These are phyloP conservation scores for Kernera saxatilis DNA, from an alignment of 345 rosid species.

Conservation along the genomic window DNA sequence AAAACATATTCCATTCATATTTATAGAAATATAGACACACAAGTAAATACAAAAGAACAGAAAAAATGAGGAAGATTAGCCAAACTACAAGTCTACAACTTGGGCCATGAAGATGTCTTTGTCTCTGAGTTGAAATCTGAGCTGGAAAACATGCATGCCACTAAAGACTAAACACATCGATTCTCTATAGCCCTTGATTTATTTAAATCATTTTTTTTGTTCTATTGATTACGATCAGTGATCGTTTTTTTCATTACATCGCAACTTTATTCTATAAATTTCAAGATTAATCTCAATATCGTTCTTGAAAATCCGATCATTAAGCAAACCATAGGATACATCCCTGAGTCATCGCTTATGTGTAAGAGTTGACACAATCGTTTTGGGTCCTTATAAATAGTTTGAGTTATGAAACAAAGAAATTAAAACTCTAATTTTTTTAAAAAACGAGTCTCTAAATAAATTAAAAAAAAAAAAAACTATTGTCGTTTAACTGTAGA, in stretches of 20 bases:
- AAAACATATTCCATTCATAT: slow-evolving; percentile 19
- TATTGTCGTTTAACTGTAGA: too few relatives aligned
- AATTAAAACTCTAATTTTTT: too few relatives aligned
- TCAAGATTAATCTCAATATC: background rate
- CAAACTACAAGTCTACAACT: slow-evolving; percentile 9
- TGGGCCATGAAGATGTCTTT: slow-evolving; percentile 22
- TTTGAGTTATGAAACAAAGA: too few relatives aligned
- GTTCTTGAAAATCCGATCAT: background rate
- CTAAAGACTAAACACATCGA: slow-evolving; percentile 1
- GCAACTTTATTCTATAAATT: background rate
- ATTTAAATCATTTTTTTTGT: background rate
- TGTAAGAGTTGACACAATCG: background rate
- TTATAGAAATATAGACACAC: slow-evolving; percentile 9
- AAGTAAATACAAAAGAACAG: background rate
- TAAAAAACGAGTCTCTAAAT: too few relatives aligned
- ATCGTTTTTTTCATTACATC: background rate
- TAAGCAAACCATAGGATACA: background rate
- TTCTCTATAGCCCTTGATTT: background rate
- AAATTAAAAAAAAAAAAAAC: too few relatives aligned
- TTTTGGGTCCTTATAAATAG: background rate
- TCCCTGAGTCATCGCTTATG: background rate
- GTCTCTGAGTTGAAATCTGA: slow-evolving; percentile 28
- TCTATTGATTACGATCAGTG: background rate
- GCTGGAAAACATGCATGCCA: slow-evolving; percentile 34
- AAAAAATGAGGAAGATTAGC: background rate